phyloP scores from a whole-genome alignment of 305 asterid species.

The Petunia hybrid region DNA sequence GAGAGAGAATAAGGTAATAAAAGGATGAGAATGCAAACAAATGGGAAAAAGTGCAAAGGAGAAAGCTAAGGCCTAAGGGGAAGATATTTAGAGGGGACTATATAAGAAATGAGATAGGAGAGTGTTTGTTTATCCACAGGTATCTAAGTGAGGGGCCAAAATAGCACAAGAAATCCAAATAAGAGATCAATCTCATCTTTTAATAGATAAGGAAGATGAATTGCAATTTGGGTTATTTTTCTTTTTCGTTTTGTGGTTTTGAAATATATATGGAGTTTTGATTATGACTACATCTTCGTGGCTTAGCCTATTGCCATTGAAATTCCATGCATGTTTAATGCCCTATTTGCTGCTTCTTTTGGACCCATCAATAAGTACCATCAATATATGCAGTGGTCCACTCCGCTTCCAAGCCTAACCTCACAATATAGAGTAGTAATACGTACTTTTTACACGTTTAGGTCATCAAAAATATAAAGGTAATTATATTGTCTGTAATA shows the following conservation, averaged over 20 bases:
- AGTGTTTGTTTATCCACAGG: constrained; percentile 63
- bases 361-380: constrained; percentile 36
- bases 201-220: constrained; percentile 50
- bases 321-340: background rate
- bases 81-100: background rate
- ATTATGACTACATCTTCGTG: constrained; percentile 49
- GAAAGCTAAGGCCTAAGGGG: constrained; percentile 31
- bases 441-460: too few species aligned
- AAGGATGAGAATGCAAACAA: constrained; percentile 39
- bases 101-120: background rate
- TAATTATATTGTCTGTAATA: too few species aligned
- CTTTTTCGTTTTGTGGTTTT: constrained; percentile 2
- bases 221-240: background rate
- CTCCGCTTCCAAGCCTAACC: background rate
- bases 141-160: constrained; percentile 88
- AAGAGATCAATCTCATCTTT: constrained; percentile 65
- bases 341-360: background rate
- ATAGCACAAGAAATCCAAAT: constrained; percentile 73
- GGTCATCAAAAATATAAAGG: too few species aligned
- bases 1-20: background rate
- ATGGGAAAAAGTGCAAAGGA: constrained; percentile 36
- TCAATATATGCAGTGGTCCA: constrained; percentile 28
- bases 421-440: too few species aligned
- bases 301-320: constrained; percentile 43
- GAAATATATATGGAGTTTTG: constrained; percentile 39